Evolutionary conservation across 1,284 basidiomycete species (phyloP).

Genomic region (Fomitopsis pinicola): DNA sequence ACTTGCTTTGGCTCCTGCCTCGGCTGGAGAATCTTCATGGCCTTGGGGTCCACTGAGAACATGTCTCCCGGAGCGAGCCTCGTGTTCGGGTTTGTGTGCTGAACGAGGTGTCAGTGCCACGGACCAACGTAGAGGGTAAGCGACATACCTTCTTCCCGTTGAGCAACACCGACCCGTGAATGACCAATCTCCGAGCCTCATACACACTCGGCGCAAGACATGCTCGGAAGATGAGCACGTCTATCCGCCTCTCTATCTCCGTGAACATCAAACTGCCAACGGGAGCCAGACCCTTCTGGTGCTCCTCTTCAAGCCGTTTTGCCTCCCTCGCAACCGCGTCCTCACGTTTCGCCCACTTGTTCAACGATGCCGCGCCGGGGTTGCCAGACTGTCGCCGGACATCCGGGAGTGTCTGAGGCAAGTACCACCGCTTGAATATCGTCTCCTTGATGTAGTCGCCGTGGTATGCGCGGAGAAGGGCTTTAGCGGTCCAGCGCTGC

Average conservation of each 20-base stretch:
- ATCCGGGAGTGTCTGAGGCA: slow-evolving; percentile 84
- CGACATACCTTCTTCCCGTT: slow-evolving; percentile 85
- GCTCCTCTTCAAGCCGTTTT: slow-evolving; percentile 47
- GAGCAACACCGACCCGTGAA: slow-evolving; percentile 85
- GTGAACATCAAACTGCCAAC: slow-evolving; percentile 90
- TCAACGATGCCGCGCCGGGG: slow-evolving; percentile 14
- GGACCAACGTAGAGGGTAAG: background rate
- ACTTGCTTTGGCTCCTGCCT: slow-evolving; percentile 16
- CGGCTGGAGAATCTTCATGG: slow-evolving; percentile 73
- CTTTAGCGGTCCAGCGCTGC: slow-evolving; percentile 89
- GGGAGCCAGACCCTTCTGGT: slow-evolving; percentile 64
- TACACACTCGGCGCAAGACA: slow-evolving; percentile 92
- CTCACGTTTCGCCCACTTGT: slow-evolving; percentile 49
- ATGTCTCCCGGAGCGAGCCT: slow-evolving; percentile 93
- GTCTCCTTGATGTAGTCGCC: slow-evolving; percentile 94
- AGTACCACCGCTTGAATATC: slow-evolving; percentile 93
- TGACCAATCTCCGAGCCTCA: slow-evolving; percentile 81
- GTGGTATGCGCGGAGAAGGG: slow-evolving; percentile 92
- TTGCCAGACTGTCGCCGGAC: slow-evolving; percentile 57
- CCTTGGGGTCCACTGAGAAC: slow-evolving; percentile 81
- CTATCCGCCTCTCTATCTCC: slow-evolving; percentile 92
- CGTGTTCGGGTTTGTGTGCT: slow-evolving; percentile 88
- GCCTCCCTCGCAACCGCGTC: slow-evolving; percentile 41
- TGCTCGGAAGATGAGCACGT: slow-evolving; percentile 87
- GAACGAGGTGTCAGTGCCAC: background rate